Percentiles rank a stretch among this genome's conserved stretches.
These are phyloP conservation scores for Dacryopinax spathularia DNA, from an alignment of 768 basidiomycete species.

Conservation along the genomic window DNA sequence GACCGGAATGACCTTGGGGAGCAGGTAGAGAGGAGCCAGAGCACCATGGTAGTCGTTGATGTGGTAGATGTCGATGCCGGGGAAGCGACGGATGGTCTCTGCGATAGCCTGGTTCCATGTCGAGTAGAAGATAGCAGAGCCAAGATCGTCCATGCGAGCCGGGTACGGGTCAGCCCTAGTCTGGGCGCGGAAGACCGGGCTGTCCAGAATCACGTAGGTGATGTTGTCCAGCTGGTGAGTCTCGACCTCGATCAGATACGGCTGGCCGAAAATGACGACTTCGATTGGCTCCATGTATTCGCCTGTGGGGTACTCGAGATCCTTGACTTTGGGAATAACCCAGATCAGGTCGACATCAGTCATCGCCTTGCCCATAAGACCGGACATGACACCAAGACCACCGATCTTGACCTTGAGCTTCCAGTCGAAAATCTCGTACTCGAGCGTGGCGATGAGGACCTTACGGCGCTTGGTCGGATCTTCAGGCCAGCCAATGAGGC, in stretches of 20 bases:
- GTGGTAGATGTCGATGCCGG: conserved; percentile 86
- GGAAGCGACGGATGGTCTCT: conserved; percentile 70
- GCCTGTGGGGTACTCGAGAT: conserved; percentile 80
- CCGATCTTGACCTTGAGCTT: conserved; percentile 96
- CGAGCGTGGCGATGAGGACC: conserved; percentile 81
- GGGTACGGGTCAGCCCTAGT: conserved; percentile 94
- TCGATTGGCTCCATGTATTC: conserved; percentile 89
- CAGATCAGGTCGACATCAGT: conserved; percentile 88
- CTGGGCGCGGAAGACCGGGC: conserved; percentile 91
- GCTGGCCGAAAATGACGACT: conserved; percentile 90
- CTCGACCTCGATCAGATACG: conserved; percentile 90
- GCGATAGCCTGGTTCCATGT: conserved; percentile 98
- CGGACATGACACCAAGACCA: conserved; percentile 95
- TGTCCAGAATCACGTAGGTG: conserved; percentile 86
- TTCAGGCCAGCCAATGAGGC: conserved; percentile 93
- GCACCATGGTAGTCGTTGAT: conserved; percentile 93
- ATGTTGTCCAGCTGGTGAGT: conserved; percentile 89
- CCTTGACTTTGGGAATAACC: conserved; percentile 91
- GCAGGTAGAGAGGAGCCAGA: conserved; percentile 75
- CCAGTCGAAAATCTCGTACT: conserved; percentile 96
- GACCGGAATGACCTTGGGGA: conserved; percentile 79
- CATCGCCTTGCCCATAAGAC: conserved; percentile 96
- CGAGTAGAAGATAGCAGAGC: conserved; percentile 93
- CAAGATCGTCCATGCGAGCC: conserved; percentile 91
- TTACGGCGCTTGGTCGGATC: conserved; percentile 80